A percentile compares a stretch with the other conserved stretches of the same genome.
Evolutionary conservation across 202 grass and related monocot species (phyloP).

Genomic region (Eragrostis tef): DNA sequence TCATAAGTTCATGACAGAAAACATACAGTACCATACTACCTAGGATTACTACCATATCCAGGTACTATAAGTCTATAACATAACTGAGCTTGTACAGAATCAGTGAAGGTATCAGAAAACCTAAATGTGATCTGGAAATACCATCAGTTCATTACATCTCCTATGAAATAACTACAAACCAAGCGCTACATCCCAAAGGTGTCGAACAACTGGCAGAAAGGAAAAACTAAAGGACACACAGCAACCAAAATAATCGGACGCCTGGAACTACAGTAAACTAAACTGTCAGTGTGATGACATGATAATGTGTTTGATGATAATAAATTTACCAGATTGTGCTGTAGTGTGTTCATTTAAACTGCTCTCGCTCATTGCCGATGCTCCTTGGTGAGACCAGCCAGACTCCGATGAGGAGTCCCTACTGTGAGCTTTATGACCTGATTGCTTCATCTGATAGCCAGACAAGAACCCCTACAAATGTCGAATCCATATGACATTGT

Average conservation of each 20-base stretch:
- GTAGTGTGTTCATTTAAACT: constrained; percentile 60
- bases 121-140: constrained; percentile 12
- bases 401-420: constrained; percentile 63
- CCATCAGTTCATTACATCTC: constrained; percentile 16
- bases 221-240: background rate
- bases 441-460: constrained; percentile 52
- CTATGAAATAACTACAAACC: constrained; percentile 17
- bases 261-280: background rate
- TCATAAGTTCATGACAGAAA: background rate
- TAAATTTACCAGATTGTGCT: constrained; percentile 50
- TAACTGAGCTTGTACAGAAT: constrained; percentile 8
- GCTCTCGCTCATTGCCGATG: constrained; percentile 66
- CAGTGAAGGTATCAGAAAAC: constrained; percentile 18
- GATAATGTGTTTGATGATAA: constrained; percentile 29
- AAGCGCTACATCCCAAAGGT: constrained; percentile 3
- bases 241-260: background rate
- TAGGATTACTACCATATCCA: too few species aligned
- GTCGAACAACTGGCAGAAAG: background rate
- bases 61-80: constrained; percentile 4
- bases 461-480: constrained; percentile 52
- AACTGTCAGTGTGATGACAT: background rate
- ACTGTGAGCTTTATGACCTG: constrained; percentile 51
- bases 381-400: constrained; percentile 62
- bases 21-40: background rate
- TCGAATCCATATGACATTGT: constrained; percentile 37